phyloP scores from a whole-genome alignment of 1,139 yeast genomes.

The Lipomyces yarrowii region DNA sequence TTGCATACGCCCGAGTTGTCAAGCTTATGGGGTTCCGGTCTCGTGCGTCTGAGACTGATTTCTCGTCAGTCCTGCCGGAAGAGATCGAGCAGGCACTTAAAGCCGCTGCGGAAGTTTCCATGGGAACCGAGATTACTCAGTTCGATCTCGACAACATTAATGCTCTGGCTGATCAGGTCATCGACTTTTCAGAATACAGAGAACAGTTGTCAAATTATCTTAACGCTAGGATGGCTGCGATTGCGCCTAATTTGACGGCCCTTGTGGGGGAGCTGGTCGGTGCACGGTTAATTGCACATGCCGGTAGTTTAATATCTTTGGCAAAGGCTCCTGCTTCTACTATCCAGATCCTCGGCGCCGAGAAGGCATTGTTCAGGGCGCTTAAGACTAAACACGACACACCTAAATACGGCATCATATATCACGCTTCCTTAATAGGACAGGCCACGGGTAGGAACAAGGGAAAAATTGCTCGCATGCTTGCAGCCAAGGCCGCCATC shows the following conservation, averaged over 20 bases:
- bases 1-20: constrained; percentile 86
- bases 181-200: constrained; percentile 90
- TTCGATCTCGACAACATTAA: constrained; percentile 88
- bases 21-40: constrained; percentile 94
- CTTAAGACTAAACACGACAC: constrained; percentile 98
- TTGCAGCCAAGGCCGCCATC: constrained; percentile 98
- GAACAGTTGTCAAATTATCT: constrained; percentile 83
- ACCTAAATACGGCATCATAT: constrained; percentile 95
- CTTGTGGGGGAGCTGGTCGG: constrained; percentile 98
- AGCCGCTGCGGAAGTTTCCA: constrained; percentile 83
- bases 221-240: constrained; percentile 93
- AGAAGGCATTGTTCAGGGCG: constrained; percentile 97
- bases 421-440: constrained; percentile 95
- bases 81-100: constrained; percentile 69
- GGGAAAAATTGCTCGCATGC: constrained; percentile 97
- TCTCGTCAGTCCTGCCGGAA: constrained; percentile 90
- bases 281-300: constrained; percentile 96
- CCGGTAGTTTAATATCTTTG: constrained; percentile 93
- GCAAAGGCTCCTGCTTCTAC: constrained; percentile 99
- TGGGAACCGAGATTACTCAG: constrained; percentile 98
- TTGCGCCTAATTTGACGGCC: constrained; percentile 96
- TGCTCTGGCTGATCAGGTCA: constrained; percentile 92
- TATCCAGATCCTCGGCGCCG: constrained; percentile 97
- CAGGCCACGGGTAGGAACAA: constrained; percentile 96
- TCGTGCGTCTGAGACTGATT: constrained; percentile 85